Evolutionary conservation across 768 basidiomycete species (phyloP).

Genomic region (Mycena sanguinolenta): DNA sequence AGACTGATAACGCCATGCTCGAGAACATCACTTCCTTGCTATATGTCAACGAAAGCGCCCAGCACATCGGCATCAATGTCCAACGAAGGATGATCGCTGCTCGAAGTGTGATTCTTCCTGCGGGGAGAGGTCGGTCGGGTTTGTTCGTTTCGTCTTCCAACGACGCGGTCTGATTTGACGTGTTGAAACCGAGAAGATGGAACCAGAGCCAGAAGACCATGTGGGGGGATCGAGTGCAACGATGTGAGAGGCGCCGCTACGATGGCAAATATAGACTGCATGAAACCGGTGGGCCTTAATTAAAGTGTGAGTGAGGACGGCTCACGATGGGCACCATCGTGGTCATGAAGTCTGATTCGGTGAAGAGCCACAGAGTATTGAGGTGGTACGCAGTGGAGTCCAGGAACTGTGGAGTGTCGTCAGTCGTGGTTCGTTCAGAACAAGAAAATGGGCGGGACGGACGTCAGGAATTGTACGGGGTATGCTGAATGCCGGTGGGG

Average conservation of each 20-base stretch:
- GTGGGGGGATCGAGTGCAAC: slow-evolving; percentile 32
- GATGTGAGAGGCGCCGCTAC: slow-evolving; percentile 34
- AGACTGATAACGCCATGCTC: slow-evolving; percentile 29
- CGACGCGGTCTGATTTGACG: slow-evolving; percentile 51
- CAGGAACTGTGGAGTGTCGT: not conserved
- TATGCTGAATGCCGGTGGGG: not conserved
- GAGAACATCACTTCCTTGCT: slow-evolving; percentile 29
- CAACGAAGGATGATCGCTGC: slow-evolving; percentile 45
- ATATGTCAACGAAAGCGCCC: slow-evolving; percentile 34
- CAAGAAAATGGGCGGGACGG: not conserved
- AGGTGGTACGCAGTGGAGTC: slow-evolving; percentile 11
- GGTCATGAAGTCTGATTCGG: slow-evolving; percentile 48
- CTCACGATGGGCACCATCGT: slow-evolving; percentile 49
- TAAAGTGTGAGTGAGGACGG: slow-evolving; percentile 1
- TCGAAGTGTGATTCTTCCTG: slow-evolving; percentile 44
- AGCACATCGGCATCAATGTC: slow-evolving; percentile 45
- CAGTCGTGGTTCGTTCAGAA: not conserved
- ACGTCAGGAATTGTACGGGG: not conserved
- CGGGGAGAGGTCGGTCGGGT: slow-evolving; percentile 50
- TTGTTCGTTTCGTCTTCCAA: slow-evolving; percentile 51
- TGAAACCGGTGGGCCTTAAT: not conserved
- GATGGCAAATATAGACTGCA: slow-evolving; percentile 35
- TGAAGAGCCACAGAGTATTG: slow-evolving; percentile 46
- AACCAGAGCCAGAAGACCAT: slow-evolving; percentile 54
- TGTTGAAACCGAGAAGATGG: slow-evolving; percentile 53